Evolutionary conservation across 2,329 filamentous ascomycete genomes (phyloP).

Genomic region (Penicillium sp.): DNA sequence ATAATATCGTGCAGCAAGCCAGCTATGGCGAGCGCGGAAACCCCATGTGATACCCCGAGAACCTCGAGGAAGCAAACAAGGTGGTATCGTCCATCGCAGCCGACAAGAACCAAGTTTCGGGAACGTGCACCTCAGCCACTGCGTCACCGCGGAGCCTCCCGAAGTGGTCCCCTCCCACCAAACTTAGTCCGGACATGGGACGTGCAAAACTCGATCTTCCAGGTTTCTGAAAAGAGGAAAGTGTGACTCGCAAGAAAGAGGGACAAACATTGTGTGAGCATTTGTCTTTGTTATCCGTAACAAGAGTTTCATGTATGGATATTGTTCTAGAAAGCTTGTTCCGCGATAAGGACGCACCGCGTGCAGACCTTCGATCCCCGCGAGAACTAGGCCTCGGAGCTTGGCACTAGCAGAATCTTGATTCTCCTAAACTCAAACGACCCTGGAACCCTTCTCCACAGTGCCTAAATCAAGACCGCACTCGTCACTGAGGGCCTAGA

Average conservation of each 20-base stretch:
- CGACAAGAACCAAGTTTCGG: slow-evolving; percentile 3
- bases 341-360: neutral
- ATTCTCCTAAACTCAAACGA: neutral
- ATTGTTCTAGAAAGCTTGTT: neutral
- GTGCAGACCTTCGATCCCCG: neutral
- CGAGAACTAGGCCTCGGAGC: neutral
- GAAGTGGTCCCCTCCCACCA: neutral
- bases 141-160: slow-evolving; percentile 1
- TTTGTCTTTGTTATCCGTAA: neutral
- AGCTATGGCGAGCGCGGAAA: neutral
- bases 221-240: neutral
- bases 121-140: neutral
- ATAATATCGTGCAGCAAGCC: neutral
- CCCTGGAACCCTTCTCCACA: neutral
- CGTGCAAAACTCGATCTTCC: neutral
- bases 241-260: neutral
- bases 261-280: neutral
- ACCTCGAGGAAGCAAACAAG: neutral
- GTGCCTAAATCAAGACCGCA: too few relatives aligned
- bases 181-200: neutral
- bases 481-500: neutral
- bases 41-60: neutral
- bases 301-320: neutral
- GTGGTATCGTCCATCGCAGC: neutral
- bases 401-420: slow-evolving; percentile 2